Percentiles rank a stretch among this genome's conserved stretches.
Evolutionary conservation across 2,329 filamentous ascomycete species (phyloP).

Genomic region (Aspergillus ustus): DNA sequence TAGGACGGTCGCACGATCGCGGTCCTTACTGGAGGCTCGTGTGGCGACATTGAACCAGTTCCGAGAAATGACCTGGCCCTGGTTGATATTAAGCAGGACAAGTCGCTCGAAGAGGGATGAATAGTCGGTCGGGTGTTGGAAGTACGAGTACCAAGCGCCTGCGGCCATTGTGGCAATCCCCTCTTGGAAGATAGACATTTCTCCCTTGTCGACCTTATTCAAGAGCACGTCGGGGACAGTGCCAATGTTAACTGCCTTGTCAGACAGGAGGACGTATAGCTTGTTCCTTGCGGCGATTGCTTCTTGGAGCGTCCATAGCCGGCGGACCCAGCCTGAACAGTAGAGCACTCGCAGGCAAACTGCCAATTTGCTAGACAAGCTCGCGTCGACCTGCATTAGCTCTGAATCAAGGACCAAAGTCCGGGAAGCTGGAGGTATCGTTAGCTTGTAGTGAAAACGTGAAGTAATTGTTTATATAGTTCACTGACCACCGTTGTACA

Average conservation of each 20-base stretch:
- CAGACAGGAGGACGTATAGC: constrained; percentile 1
- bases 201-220: not conserved
- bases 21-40: constrained; percentile 4
- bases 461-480: no score
- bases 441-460: not conserved
- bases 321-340: constrained; percentile 6
- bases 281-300: not conserved
- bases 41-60: constrained; percentile 8
- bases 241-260: not conserved
- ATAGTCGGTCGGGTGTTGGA: not conserved
- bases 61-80: not conserved
- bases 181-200: constrained; percentile 4
- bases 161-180: not conserved
- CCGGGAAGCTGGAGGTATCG: not conserved
- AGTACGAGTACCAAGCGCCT: constrained; percentile 3
- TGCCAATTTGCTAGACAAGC: not conserved
- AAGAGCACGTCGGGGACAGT: not conserved
- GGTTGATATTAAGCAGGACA: not conserved
- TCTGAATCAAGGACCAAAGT: constrained; percentile 1
- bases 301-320: constrained; percentile 6
- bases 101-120: not conserved
- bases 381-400: not conserved
- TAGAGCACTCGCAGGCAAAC: not conserved
- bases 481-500: constrained; percentile 1
- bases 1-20: not conserved